phyloP scores from a whole-genome alignment of 2,329 filamentous ascomycete species.

The Sphaerulina vaccinii region DNA sequence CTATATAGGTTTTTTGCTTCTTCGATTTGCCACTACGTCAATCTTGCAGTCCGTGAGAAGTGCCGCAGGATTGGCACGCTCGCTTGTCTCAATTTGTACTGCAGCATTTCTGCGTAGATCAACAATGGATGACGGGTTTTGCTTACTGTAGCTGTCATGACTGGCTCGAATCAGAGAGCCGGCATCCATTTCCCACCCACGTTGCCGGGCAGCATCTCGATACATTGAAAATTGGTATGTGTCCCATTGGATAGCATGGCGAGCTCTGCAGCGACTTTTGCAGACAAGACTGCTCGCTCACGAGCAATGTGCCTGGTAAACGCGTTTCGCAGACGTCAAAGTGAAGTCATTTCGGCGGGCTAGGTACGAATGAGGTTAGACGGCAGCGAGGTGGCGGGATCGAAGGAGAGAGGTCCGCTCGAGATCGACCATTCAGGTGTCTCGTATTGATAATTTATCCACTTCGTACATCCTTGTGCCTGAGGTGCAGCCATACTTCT shows the following conservation, averaged over 20 bases:
- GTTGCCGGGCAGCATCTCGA: neutral
- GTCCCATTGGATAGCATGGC: neutral
- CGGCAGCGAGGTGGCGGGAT: neutral
- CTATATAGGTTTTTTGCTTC: constrained; percentile 9
- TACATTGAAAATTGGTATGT: neutral
- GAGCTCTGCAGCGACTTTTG: neutral
- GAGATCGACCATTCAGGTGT: neutral
- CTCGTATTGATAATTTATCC: neutral
- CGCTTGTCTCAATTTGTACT: constrained; percentile 13
- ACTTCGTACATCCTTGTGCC: neutral
- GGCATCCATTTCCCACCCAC: neutral
- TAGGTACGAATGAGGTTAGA: neutral
- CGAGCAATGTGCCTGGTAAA: neutral
- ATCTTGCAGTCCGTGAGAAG: neutral
- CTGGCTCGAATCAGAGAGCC: constrained; percentile 1
- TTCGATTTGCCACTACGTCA: constrained; percentile 3
- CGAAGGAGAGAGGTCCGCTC: constrained; percentile 9
- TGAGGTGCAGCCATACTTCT: neutral
- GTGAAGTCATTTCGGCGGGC: constrained; percentile 4
- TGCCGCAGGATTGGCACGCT: neutral
- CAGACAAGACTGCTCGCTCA: neutral
- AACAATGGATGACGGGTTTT: constrained; percentile 16
- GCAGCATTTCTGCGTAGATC: neutral
- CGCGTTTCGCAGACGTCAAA: constrained; percentile 4
- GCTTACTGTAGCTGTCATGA: constrained; percentile 17